Evolutionary conservation across 2,329 filamentous ascomycete genomes (phyloP), one percentile per base, ranked within the genome.

Genomic region (Exserohilum rostratum): DNA sequence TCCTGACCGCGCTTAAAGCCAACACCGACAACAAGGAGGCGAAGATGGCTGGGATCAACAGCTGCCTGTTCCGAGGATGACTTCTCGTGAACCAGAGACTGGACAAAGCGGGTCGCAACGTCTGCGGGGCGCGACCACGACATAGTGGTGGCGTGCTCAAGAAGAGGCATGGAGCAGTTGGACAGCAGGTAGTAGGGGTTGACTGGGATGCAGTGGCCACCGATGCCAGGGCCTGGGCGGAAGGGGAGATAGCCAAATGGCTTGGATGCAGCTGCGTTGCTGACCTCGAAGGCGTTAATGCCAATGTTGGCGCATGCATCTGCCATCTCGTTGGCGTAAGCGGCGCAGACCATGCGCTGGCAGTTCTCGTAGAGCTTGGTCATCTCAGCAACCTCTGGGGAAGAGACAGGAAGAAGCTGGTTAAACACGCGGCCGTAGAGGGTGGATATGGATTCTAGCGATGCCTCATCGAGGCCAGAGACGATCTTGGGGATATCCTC

Each of bases 351-450:
- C 81, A 84, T 83, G 3, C 82, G 77, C 63, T 84, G 81, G 63
- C 82, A 85, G 66, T 85, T 85, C 58, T 85, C 82, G 64, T 83
- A 85, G 7, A 85, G 71, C 71, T 85, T 85, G 57, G 79, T 83
- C 80, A 85, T 83, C 68, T 85, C 82, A 1, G 82, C 83, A 1
- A 83, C 81, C 62, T 85, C 82, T 1, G 82, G 82, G 17, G 67
- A 71, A 5, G 80, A 82, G 33, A 84, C 82, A 0, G 79, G 75
- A n/a, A 84, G 75, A 10, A 84, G 70, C 0, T 69, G 64, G 50
- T 82, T 71, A 57, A 83, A 84, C 4, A 78, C 79, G n/a, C 68
- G 65, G 3, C 71, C 71, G 66, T 85, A 84, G 9, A 84, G 69
- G 10, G 69, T 63, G 6, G 68, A 58, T 49, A 84, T 82, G 33